Evolutionary conservation across 2,329 filamentous ascomycete genomes (phyloP).

Genomic region (Dothistroma pini): DNA sequence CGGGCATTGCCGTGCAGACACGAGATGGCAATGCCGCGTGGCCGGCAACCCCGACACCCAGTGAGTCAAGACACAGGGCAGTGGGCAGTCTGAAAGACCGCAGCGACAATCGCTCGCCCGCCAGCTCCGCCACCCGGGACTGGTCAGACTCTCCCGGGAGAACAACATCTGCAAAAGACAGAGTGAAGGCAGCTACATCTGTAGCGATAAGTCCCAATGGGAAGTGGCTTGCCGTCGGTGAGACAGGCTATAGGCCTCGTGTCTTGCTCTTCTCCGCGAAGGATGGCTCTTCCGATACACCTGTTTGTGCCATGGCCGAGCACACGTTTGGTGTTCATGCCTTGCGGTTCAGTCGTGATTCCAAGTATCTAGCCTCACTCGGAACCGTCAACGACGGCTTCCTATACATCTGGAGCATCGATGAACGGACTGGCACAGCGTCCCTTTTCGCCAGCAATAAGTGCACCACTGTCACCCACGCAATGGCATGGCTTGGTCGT

Average conservation of each 20-base stretch:
- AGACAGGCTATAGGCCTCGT: constrained; percentile 88
- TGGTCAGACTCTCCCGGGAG: constrained; percentile 61
- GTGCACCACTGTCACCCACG: constrained; percentile 80
- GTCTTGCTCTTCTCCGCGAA: constrained; percentile 83
- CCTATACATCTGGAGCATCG: constrained; percentile 84
- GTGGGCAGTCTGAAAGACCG: constrained; percentile 37
- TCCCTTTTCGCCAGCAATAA: constrained; percentile 83
- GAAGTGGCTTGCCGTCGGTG: constrained; percentile 83
- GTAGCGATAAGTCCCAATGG: constrained; percentile 84
- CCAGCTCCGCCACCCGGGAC: constrained; percentile 37
- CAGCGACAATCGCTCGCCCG: constrained; percentile 46
- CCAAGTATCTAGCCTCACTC: constrained; percentile 80
- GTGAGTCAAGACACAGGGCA: constrained; percentile 25
- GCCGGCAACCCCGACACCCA: constrained; percentile 26
- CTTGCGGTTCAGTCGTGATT: constrained; percentile 85
- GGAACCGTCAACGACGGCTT: constrained; percentile 91
- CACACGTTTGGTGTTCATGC: constrained; percentile 86
- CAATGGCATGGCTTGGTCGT: constrained; percentile 87
- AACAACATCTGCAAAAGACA: constrained; percentile 83
- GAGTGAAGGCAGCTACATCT: constrained; percentile 91
- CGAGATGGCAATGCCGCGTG: constrained; percentile 23
- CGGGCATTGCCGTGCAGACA: constrained; percentile 10
- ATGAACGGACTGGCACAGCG: constrained; percentile 74
- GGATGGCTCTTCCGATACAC: constrained; percentile 72
- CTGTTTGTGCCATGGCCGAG: constrained; percentile 80